phyloP scores from a whole-genome alignment of 208 protist species.

The Leishmania turanica region DNA sequence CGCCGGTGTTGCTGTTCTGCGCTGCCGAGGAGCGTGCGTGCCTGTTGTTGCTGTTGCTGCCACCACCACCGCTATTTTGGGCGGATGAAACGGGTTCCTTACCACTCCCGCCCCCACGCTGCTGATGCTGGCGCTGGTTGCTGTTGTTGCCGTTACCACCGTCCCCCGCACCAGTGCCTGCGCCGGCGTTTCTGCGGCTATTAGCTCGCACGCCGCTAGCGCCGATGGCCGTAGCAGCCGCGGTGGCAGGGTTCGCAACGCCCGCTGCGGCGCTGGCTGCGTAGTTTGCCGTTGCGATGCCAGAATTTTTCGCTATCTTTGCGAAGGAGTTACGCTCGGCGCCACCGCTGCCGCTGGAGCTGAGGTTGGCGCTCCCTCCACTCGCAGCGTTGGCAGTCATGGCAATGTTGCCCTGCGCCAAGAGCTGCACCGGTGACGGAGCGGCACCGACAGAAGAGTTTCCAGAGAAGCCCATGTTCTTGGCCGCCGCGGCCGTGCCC shows the following conservation, averaged over 20 bases:
- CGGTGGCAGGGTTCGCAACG: neutral
- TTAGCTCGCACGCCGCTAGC: neutral
- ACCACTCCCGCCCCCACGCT: neutral
- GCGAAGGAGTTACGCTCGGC: conserved; percentile 2
- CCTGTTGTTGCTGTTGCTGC: neutral
- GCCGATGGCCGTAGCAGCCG: neutral
- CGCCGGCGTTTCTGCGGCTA: neutral
- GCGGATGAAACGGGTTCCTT: neutral
- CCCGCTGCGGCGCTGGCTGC: neutral
- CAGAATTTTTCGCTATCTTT: conserved; percentile 13
- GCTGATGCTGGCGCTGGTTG: conserved; percentile 9
- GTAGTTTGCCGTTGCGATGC: neutral
- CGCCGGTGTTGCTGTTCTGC: neutral
- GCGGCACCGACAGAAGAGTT: neutral
- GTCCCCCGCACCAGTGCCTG: conserved; percentile 1
- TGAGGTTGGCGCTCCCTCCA: neutral
- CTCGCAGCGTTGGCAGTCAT: neutral
- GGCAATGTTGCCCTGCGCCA: conserved; percentile 20
- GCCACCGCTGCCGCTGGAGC: neutral
- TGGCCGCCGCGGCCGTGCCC: conserved; percentile 1
- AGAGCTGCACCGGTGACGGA: conserved; percentile 8
- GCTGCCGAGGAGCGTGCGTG: neutral
- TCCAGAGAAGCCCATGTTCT: neutral
- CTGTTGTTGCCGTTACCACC: conserved; percentile 9
- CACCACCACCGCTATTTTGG: neutral